A percentile compares a stretch with the other conserved stretches of the same genome.
These are phyloP conservation scores for Apophysomyces sp. DNA, from an alignment of 371 early-diverging fungal species.

Conservation along the genomic window DNA sequence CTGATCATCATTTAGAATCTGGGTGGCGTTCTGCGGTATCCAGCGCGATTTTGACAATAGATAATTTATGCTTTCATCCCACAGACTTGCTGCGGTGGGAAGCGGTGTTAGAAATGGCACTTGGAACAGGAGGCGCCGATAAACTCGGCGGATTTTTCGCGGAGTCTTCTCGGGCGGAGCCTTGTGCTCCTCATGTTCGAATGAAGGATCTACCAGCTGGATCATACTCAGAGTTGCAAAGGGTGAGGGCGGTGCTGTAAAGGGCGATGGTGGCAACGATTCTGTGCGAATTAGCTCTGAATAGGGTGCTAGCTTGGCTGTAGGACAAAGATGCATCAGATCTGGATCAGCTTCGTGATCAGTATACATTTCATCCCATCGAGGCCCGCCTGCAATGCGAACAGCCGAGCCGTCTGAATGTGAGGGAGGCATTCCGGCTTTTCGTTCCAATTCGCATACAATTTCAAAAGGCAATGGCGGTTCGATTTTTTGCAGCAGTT, in stretches of 20 bases:
- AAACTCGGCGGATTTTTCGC: constrained; percentile 25
- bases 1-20: neutral
- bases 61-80: constrained; percentile 12
- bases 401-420: constrained; percentile 10
- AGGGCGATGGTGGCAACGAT: constrained; percentile 9
- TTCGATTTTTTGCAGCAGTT: constrained; percentile 20
- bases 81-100: constrained; percentile 14
- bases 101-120: constrained; percentile 25
- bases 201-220: constrained; percentile 10
- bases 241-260: constrained; percentile 11
- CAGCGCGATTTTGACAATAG: constrained; percentile 17
- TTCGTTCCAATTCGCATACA: constrained; percentile 35
- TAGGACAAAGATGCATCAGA: constrained; percentile 17
- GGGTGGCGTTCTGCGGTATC: constrained; percentile 11
- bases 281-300: constrained; percentile 2
- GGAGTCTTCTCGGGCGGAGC: neutral
- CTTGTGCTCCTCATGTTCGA: neutral
- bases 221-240: constrained; percentile 12
- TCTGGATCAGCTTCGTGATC: constrained; percentile 7
- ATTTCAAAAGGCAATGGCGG: constrained; percentile 42
- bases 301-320: constrained; percentile 5
- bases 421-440: constrained; percentile 19
- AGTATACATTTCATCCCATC: constrained; percentile 30
- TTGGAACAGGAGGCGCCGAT: constrained; percentile 21
- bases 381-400: constrained; percentile 24